Evolutionary conservation across 2,329 filamentous ascomycete species (phyloP).

Genomic region (Zasmidium angulare): DNA sequence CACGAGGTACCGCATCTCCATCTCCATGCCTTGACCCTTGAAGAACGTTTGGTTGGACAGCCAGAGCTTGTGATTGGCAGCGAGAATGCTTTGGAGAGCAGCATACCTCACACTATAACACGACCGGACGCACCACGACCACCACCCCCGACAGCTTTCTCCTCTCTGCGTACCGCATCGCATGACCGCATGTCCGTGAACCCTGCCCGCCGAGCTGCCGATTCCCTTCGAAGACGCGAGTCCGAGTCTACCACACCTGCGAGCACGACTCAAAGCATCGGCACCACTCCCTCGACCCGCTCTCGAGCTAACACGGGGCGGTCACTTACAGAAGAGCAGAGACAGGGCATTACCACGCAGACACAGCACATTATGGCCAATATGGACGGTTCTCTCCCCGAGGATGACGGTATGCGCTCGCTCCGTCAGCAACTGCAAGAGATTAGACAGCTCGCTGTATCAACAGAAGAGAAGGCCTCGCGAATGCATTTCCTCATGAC

Average conservation of each 20-base stretch:
- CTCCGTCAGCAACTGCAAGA: conserved; percentile 49
- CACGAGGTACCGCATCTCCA: too few relatives aligned
- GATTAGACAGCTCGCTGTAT: conserved; percentile 44
- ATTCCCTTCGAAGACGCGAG: conserved; percentile 11
- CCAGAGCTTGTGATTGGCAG: neutral
- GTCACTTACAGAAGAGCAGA: neutral
- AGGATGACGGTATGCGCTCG: conserved; percentile 52
- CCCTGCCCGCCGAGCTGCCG: conserved; percentile 23
- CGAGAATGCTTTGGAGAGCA: neutral
- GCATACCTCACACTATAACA: too few relatives aligned
- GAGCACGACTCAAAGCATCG: conserved; percentile 5
- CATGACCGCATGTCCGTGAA: conserved; percentile 23
- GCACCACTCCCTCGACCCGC: conserved; percentile 3
- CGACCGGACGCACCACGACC: neutral
- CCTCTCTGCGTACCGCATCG: neutral
- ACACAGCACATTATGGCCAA: conserved; percentile 6
- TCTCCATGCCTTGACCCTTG: neutral
- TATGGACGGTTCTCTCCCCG: conserved; percentile 39
- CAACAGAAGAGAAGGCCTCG: conserved; percentile 51
- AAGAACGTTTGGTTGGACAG: neutral
- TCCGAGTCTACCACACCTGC: conserved; percentile 1
- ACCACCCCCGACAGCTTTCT: neutral
- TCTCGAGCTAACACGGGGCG: conserved; percentile 6
- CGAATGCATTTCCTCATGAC: conserved; percentile 52
- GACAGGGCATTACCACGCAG: neutral